Conservation (phyloP, 352 stramenopile genomes). For the Globisporangium spiculum region DNA sequence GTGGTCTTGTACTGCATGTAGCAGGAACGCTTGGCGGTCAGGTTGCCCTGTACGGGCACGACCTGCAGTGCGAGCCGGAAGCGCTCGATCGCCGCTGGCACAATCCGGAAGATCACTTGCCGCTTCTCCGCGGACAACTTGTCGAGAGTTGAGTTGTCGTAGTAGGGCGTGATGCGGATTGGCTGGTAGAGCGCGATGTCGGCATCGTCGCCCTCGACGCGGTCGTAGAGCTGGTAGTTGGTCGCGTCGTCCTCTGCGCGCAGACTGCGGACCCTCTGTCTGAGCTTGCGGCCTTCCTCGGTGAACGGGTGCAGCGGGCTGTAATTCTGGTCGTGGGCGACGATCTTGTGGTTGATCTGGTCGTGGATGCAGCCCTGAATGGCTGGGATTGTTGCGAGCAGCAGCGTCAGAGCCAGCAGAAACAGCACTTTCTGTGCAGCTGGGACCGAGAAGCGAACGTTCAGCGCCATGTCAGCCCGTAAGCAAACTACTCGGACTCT, state of each 20-base stretch:
- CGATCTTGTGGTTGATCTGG: conserved; percentile 22
- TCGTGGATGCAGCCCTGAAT: conserved; percentile 23
- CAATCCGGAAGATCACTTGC: conserved; percentile 44
- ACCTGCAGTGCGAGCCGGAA: conserved; percentile 56
- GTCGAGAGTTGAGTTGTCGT: conserved; percentile 50
- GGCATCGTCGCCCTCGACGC: conserved; percentile 25
- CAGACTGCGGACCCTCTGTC: background rate
- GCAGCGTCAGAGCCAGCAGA: background rate
- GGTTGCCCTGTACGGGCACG: conserved; percentile 58
- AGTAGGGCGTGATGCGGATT: conserved; percentile 68
- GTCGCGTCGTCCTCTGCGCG: conserved; percentile 12
- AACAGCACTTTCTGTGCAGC: background rate
- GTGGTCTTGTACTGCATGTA: conserved; percentile 52
- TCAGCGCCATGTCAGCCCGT: background rate
- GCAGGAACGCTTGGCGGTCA: conserved; percentile 61
- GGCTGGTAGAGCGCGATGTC: conserved; percentile 30
- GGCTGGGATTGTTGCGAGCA: background rate
- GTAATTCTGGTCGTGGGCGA: conserved; percentile 17
- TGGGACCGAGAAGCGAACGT: background rate
- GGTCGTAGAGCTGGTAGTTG: conserved; percentile 39
- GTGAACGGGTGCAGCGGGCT: conserved; percentile 19
- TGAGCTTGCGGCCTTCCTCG: background rate
- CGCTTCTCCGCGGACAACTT: conserved; percentile 33
- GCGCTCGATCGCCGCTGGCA: conserved; percentile 61
- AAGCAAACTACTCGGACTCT: background rate